Percentiles rank a stretch among this genome's conserved stretches.
Conservation (phyloP, 352 stramenopile species). For the Phytophthora hybrid region DNA sequence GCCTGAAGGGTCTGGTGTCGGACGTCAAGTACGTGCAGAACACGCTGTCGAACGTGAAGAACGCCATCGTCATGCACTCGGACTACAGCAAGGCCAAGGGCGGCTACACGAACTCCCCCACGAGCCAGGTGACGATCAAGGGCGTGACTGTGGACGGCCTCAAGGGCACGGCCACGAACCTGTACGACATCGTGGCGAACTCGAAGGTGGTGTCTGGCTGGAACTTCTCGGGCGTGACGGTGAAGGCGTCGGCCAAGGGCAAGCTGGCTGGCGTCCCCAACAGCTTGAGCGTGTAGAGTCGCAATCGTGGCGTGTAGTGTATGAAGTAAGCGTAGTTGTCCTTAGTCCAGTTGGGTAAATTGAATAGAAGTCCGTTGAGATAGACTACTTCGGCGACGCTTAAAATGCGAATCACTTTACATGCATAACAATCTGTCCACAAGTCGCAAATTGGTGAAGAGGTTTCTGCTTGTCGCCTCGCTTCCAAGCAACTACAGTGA, state of each 20-base stretch:
- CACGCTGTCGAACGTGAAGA: slow-evolving; percentile 20
- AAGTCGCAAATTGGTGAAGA: no score
- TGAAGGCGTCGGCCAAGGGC: slow-evolving; percentile 18
- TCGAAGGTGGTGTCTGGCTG: slow-evolving; percentile 1
- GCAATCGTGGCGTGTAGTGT: no score
- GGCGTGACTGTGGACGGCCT: slow-evolving; percentile 33
- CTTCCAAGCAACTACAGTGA: no score
- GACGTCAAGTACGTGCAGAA: slow-evolving; percentile 30
- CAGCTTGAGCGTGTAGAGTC: slow-evolving; percentile 15
- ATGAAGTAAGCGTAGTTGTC: no score
- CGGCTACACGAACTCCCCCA: slow-evolving; percentile 17
- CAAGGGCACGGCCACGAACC: slow-evolving; percentile 37
- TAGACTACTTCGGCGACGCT: no score
- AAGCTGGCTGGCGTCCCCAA: slow-evolving; percentile 23
- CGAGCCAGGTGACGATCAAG: slow-evolving; percentile 36
- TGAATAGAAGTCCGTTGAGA: no score
- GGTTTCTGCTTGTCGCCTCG: no score
- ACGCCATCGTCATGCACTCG: slow-evolving; percentile 29
- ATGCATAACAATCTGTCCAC: no score
- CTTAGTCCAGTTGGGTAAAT: slow-evolving; percentile 6
- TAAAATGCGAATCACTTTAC: no score
- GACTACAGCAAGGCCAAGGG: slow-evolving; percentile 25
- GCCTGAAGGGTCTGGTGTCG: slow-evolving; percentile 21
- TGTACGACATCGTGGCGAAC: slow-evolving; percentile 47
- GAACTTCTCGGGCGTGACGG: slow-evolving; percentile 26